Evolutionary conservation across 2,329 filamentous ascomycete genomes (phyloP).

Genomic region (Hypoxylon sp.): DNA sequence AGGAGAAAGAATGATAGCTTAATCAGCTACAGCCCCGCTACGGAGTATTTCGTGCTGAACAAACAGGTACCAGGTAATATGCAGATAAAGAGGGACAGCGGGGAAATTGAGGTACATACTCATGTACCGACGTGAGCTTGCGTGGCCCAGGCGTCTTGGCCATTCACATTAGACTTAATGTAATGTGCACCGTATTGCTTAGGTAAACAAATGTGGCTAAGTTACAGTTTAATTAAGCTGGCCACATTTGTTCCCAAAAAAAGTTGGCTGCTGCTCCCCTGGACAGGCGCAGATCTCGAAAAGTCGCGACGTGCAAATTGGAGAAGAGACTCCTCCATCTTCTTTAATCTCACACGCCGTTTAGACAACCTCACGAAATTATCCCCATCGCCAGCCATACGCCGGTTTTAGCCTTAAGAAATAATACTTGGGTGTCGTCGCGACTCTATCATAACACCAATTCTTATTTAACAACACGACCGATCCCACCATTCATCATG

Average conservation of each 20-base stretch:
- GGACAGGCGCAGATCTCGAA: constrained; percentile 39
- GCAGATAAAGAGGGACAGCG: constrained; percentile 20
- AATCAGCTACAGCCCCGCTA: constrained; percentile 31
- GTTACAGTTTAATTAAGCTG: constrained; percentile 39
- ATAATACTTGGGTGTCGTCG: background rate
- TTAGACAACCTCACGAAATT: constrained; percentile 7
- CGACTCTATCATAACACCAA: background rate
- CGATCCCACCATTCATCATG: constrained; percentile 66
- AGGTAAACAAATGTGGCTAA: constrained; percentile 24
- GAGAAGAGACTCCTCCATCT: constrained; percentile 15
- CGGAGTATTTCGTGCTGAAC: constrained; percentile 7
- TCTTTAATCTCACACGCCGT: constrained; percentile 1
- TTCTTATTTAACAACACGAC: constrained; percentile 8
- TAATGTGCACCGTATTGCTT: constrained; percentile 35
- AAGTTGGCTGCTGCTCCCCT: constrained; percentile 27
- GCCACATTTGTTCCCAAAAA: constrained; percentile 38
- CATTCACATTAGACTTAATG: constrained; percentile 22
- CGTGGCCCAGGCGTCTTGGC: constrained; percentile 18
- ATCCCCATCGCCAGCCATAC: constrained; percentile 5
- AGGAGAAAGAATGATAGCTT: constrained; percentile 31
- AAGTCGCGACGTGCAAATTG: constrained; percentile 45
- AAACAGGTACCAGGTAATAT: constrained; percentile 12
- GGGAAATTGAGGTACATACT: constrained; percentile 12
- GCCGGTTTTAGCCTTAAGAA: background rate
- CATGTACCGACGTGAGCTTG: constrained; percentile 8